phyloP scores from a whole-genome alignment of 2,329 filamentous ascomycete species.

The Macrophomina pseudophaseolina region DNA sequence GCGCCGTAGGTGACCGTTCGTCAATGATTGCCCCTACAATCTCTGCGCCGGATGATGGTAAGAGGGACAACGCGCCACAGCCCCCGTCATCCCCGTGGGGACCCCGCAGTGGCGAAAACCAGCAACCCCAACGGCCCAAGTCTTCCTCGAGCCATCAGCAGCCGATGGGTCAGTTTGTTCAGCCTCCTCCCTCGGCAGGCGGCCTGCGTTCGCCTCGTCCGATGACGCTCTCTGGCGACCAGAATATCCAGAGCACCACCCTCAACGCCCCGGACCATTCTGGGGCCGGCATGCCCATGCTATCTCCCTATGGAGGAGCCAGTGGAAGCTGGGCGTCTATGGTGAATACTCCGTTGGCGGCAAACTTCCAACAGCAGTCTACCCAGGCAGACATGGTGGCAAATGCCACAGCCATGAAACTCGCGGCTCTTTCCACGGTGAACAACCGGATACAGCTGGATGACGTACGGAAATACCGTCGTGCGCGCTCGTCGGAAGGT shows the following conservation, averaged over 20 bases:
- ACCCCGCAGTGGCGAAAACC: slow-evolving; percentile 57
- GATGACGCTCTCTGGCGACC: slow-evolving; percentile 67
- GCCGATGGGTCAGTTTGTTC: slow-evolving; percentile 88
- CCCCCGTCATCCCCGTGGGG: slow-evolving; percentile 84
- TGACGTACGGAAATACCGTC: slow-evolving; percentile 94
- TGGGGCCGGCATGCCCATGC: slow-evolving; percentile 73
- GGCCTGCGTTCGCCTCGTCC: slow-evolving; percentile 78
- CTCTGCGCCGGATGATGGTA: slow-evolving; percentile 68
- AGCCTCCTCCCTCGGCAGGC: slow-evolving; percentile 75
- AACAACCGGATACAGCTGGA: slow-evolving; percentile 98
- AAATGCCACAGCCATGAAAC: slow-evolving; percentile 98
- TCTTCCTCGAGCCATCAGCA: slow-evolving; percentile 70
- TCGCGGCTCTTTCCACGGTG: slow-evolving; percentile 93
- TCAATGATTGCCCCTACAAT: slow-evolving; percentile 79
- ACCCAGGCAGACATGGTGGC: slow-evolving; percentile 96
- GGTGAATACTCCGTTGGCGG: slow-evolving; percentile 95
- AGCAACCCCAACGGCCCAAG: slow-evolving; percentile 70
- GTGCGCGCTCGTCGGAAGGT: slow-evolving; percentile 85
- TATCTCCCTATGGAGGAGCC: slow-evolving; percentile 77
- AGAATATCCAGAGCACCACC: slow-evolving; percentile 82
- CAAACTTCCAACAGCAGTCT: slow-evolving; percentile 71
- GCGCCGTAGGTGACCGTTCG: slow-evolving; percentile 74
- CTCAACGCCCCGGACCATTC: slow-evolving; percentile 74
- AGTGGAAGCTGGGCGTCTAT: slow-evolving; percentile 98
- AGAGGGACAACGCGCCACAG: slow-evolving; percentile 65